Conservation (phyloP, 2,329 filamentous ascomycete genomes). For the Alternaria longipes region DNA sequence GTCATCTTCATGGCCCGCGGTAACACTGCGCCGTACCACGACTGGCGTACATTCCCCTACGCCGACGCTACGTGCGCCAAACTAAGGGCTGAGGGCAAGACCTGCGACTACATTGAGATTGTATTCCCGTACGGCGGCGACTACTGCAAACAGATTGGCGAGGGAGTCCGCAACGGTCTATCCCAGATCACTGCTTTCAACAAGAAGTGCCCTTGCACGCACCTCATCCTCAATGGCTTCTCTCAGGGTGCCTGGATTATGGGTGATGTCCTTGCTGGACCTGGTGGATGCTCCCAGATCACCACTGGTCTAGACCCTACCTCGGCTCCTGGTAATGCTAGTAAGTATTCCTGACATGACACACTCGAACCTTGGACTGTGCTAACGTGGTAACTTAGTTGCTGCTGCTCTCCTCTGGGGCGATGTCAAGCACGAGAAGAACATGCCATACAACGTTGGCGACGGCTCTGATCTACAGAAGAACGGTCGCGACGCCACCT, state of each 20-base stretch:
- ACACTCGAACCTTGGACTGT: conserved; percentile 25
- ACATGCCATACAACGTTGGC: conserved; percentile 36
- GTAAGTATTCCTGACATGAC: conserved; percentile 31
- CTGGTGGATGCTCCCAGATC: conserved; percentile 31
- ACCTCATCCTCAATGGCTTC: conserved; percentile 68
- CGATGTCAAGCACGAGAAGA: conserved; percentile 32
- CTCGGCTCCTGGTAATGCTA: conserved; percentile 34
- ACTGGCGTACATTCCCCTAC: conserved; percentile 33
- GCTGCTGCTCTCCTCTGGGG: conserved; percentile 38
- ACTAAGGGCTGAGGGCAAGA: conserved; percentile 33
- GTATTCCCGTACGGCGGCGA: conserved; percentile 25
- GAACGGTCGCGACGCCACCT: conserved; percentile 21
- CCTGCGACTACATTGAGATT: conserved; percentile 38
- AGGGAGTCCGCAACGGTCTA: conserved; percentile 32
- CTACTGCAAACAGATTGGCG: conserved; percentile 30
- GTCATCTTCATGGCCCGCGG: conserved; percentile 37
- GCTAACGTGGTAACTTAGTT: conserved; percentile 33
- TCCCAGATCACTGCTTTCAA: conserved; percentile 63
- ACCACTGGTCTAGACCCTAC: conserved; percentile 29
- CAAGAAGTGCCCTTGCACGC: conserved; percentile 62
- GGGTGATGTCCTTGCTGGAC: conserved; percentile 66
- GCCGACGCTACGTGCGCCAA: conserved; percentile 33
- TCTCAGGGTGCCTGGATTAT: conserved; percentile 68
- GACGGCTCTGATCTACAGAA: conserved; percentile 28
- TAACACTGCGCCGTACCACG: conserved; percentile 35